These are phyloP conservation scores for Monotropa hypopitys DNA, from an alignment of 179 eudicot species.

Conservation along the genomic window DNA sequence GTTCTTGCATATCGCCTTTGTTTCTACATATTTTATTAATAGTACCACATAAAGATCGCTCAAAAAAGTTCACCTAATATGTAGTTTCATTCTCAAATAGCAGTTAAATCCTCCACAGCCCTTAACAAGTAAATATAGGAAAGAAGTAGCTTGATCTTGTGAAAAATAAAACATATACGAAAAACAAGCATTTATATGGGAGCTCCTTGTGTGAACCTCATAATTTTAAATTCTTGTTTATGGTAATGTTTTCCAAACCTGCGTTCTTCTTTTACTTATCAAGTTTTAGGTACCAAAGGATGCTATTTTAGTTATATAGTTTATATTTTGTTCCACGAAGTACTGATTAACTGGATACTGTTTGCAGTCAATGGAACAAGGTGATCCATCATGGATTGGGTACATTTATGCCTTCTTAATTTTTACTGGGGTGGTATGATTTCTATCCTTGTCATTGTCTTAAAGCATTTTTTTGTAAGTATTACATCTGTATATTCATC, in stretches of 20 bases:
- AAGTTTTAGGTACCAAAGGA: neutral
- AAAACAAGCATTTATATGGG: neutral
- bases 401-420: conserved; percentile 49
- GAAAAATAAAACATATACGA: neutral
- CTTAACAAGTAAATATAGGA: neutral
- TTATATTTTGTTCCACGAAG: neutral
- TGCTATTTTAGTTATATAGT: neutral
- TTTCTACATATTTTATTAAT: neutral
- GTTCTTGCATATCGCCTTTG: neutral
- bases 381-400: conserved; percentile 58
- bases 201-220: neutral
- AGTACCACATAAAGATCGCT: neutral
- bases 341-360: conserved; percentile 2
- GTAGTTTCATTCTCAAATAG: neutral
- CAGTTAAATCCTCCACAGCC: neutral
- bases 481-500: neutral
- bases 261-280: neutral
- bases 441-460: conserved; percentile 4
- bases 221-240: neutral
- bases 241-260: neutral
- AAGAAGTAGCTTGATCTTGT: neutral
- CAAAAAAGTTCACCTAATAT: neutral
- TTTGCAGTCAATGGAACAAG: conserved; percentile 47
- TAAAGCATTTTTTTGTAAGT: neutral
- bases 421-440: conserved; percentile 53